Base-by-base conservation (phyloP, 768 basidiomycete genomes). In the Auricularia sp. region DNA sequence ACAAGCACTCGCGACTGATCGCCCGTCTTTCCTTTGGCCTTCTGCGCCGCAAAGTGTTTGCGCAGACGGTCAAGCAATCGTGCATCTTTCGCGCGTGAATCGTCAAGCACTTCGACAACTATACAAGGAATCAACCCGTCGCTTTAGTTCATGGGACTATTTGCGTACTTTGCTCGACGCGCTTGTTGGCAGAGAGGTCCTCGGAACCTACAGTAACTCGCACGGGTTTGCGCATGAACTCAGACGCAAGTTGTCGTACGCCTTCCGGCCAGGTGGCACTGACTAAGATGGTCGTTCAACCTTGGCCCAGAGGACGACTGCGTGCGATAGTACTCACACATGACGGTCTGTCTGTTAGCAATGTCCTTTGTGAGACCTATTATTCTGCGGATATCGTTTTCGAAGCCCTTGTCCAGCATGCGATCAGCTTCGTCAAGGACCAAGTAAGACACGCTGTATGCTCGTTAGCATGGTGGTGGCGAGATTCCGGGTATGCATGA, bases 251-350 rank as follows among this genome's bases (percentile, higher is more conserved):
- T 65, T 89, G 80, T 62, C 95, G 83, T 29, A 99, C 95, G 11
- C 90, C 86, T 70, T 96, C 93, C 0, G 97, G 97, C 97, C 97
- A 99, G 7, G 97, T 99, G 8, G 97, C 97, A 62, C 93, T 97
- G 79, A 98, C 93, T 95, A 43, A 43, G 47, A 6, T 29, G 29
- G 29, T 29, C 29, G 29, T 29, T 29, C 29, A 29, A 29, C 29
- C 29, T 29, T 29, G 29, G 29, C 29, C 29, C 29, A 3, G 16
- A 21, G 0, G n/a, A 44, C 62, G 34, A 67, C 61, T 12, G 11
- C 23, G 8, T 3, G 33, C 43, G 36, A 36, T 3, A 59, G 56
- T 64, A 11, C 90, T 68, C 73, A 94, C 91, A 95, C 93, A 95
- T 94, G 81, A 94, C 86, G 6, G 92, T 96, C 77, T 95, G 93